phyloP scores from a whole-genome alignment of 345 rosid species.

The Brassica napus region Da-Ae NC_063452.1:63825501-63826000 shows the following conservation, averaged over 20 bases:
- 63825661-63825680: neutral
- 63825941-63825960: neutral
- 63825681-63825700: slow-evolving; percentile 29
- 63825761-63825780: slow-evolving; percentile 38
- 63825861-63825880: slow-evolving; percentile 21
- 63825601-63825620: slow-evolving; percentile 31
- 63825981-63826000: neutral
- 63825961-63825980: neutral
- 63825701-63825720: slow-evolving; percentile 31
- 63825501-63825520: neutral
- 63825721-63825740: slow-evolving; percentile 35
- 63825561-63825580: neutral
- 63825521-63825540: neutral
- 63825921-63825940: neutral
- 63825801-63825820: slow-evolving; percentile 31
- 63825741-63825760: slow-evolving; percentile 41
- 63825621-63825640: slow-evolving; percentile 41
- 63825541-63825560: neutral
- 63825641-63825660: slow-evolving; percentile 12
- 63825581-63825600: neutral
- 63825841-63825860: neutral
- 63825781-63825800: slow-evolving; percentile 45
- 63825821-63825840: slow-evolving; percentile 19
- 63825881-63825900: neutral
- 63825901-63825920: neutral